Evolutionary conservation across 352 stramenopile species (phyloP).

Genomic region (Phytophthora nicotianae): DNA sequence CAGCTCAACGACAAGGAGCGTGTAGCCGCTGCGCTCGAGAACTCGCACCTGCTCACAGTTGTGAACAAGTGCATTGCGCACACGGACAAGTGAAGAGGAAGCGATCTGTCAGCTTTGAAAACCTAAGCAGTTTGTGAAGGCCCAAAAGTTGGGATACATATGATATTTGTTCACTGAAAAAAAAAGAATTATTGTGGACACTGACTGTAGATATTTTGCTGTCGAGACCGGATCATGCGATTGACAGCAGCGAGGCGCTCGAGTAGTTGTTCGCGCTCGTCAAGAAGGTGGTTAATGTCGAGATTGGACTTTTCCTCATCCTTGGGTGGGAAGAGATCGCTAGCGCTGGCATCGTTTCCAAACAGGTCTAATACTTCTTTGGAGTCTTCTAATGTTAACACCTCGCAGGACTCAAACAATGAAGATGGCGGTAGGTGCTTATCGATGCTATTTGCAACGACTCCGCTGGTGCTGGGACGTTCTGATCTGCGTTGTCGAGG

Average conservation of each 20-base stretch:
- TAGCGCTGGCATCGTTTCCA: conserved; percentile 9
- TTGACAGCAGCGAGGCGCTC: conserved; percentile 50
- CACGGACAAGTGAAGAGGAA: conserved; percentile 78
- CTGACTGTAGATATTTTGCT: conserved; percentile 10
- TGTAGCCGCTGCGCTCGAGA: conserved; percentile 96
- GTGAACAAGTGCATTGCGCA: conserved; percentile 97
- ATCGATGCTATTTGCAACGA: neutral
- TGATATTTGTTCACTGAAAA: conserved; percentile 34
- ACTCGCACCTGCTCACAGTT: conserved; percentile 94
- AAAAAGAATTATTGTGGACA: conserved; percentile 11
- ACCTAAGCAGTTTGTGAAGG: neutral
- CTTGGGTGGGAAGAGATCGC: conserved; percentile 3
- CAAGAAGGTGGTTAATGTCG: conserved; percentile 36
- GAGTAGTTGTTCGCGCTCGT: conserved; percentile 43
- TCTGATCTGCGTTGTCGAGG: neutral
- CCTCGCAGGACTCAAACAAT: conserved; percentile 25
- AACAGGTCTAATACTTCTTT: conserved; percentile 41
- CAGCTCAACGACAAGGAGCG: conserved; percentile 98
- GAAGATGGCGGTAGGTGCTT: neutral
- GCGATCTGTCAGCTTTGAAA: conserved; percentile 2
- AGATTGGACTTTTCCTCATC: conserved; percentile 1
- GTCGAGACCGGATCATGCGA: conserved; percentile 26
- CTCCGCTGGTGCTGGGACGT: conserved; percentile 14
- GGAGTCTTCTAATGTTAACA: conserved; percentile 41
- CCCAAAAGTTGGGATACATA: conserved; percentile 29